Percentiles rank a stretch among this genome's conserved stretches.
phyloP scores from a whole-genome alignment of 225 moss, liverwort and hornwort genomes.

The Ulota crispa region DNA sequence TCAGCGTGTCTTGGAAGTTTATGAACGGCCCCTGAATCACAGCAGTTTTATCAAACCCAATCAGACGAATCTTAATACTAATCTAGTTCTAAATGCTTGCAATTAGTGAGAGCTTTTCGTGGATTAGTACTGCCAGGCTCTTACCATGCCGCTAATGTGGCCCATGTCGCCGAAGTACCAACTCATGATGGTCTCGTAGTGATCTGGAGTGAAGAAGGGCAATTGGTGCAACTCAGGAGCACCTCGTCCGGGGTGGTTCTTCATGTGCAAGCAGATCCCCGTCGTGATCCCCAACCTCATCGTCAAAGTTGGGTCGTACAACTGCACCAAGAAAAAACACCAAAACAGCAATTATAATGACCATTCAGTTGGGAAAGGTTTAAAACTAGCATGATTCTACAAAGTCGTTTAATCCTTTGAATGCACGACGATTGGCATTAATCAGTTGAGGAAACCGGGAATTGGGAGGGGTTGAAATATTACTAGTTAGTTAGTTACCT shows the following conservation, averaged over 20 bases:
- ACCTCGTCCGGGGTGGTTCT: conserved; percentile 45
- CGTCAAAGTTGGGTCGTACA: conserved; percentile 45
- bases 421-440: background rate
- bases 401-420: no score
- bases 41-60: background rate
- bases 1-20: conserved; percentile 56
- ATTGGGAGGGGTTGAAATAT: background rate
- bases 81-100: background rate
- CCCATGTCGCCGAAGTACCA: conserved; percentile 69
- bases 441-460: background rate
- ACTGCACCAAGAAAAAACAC: conserved; percentile 18
- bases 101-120: background rate
- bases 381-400: no score
- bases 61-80: background rate
- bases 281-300: conserved; percentile 54
- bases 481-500: conserved; percentile 28
- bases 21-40: conserved; percentile 51
- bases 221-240: conserved; percentile 37
- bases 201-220: conserved; percentile 46
- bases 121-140: background rate
- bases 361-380: background rate
- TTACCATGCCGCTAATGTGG: conserved; percentile 48
- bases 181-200: conserved; percentile 62
- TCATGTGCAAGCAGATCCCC: conserved; percentile 56
- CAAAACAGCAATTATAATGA: no score